Percentiles rank a stretch among this genome's conserved stretches.
Conservation (phyloP, 1,139 yeast species). For the Petasospora rhodanensis region DNA sequence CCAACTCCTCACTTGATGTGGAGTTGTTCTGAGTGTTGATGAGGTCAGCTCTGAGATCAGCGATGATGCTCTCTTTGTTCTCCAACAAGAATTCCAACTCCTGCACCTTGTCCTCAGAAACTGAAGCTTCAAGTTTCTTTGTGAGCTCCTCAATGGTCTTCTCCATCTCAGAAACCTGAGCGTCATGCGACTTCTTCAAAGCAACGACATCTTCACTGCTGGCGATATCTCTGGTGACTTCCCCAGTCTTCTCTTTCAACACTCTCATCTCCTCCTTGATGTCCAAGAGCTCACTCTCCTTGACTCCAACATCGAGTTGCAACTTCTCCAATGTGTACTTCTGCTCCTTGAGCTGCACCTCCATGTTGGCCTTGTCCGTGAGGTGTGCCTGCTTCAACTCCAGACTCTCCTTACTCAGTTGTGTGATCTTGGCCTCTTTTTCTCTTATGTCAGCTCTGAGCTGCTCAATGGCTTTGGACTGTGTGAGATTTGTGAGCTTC, state of each 20-base stretch:
- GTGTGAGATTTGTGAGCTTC: slow-evolving; percentile 16
- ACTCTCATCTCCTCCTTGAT: slow-evolving; percentile 8
- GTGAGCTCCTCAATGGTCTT: slow-evolving; percentile 8
- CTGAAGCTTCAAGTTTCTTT: slow-evolving; percentile 17
- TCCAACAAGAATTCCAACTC: slow-evolving; percentile 19
- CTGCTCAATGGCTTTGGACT: slow-evolving; percentile 15
- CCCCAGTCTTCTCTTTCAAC: slow-evolving; percentile 1
- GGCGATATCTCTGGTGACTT: slow-evolving; percentile 2
- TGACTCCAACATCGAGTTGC: slow-evolving; percentile 4
- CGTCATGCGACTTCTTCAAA: slow-evolving; percentile 7
- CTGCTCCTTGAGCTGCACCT: slow-evolving; percentile 19
- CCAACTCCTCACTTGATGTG: not conserved
- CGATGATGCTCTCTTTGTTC: slow-evolving; percentile 17
- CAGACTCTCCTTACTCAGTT: slow-evolving; percentile 16
- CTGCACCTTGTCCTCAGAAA: slow-evolving; percentile 13
- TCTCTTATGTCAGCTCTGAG: slow-evolving; percentile 11
- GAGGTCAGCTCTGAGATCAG: slow-evolving; percentile 16
- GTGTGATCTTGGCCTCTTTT: slow-evolving; percentile 11
- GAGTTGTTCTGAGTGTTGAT: not conserved
- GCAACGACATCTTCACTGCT: not conserved
- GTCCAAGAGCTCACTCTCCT: slow-evolving; percentile 11
- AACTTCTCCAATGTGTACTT: slow-evolving; percentile 10
- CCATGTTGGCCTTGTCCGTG: slow-evolving; percentile 28
- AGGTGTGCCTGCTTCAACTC: slow-evolving; percentile 25
- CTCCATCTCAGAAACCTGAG: slow-evolving; percentile 5